Percentiles rank a stretch among this genome's conserved stretches.
phyloP scores from a whole-genome alignment of 1,284 basidiomycete species.

The Rugosomyces carneus region DNA sequence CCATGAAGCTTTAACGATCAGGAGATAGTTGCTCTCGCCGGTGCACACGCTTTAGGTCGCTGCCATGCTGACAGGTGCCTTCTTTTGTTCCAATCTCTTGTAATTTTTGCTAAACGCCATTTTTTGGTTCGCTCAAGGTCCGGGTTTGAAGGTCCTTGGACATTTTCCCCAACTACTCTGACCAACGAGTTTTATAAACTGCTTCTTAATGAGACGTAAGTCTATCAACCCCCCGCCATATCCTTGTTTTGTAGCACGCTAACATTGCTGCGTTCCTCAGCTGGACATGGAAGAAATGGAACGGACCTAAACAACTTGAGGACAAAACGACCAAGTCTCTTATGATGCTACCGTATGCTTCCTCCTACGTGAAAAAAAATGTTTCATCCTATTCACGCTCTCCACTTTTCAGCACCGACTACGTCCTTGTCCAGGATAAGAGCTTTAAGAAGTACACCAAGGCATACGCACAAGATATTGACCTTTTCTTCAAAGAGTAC shows the following conservation, averaged over 20 bases:
- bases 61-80: slow-evolving; percentile 74
- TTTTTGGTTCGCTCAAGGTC: slow-evolving; percentile 37
- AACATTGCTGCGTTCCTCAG: slow-evolving; percentile 23
- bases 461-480: slow-evolving; percentile 78
- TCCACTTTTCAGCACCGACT: slow-evolving; percentile 60
- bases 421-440: slow-evolving; percentile 81
- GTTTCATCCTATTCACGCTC: slow-evolving; percentile 6
- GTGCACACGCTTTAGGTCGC: slow-evolving; percentile 93
- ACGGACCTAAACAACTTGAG: slow-evolving; percentile 89
- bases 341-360: slow-evolving; percentile 90
- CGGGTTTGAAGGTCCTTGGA: slow-evolving; percentile 89
- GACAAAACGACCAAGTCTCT: slow-evolving; percentile 85
- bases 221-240: too few relatives aligned
- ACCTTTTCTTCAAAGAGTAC: slow-evolving; percentile 87
- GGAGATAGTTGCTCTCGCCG: slow-evolving; percentile 91
- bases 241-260: too few relatives aligned
- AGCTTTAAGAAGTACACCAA: slow-evolving; percentile 81
- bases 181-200: slow-evolving; percentile 91
- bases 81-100: too few relatives aligned
- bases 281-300: slow-evolving; percentile 85
- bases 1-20: slow-evolving; percentile 79
- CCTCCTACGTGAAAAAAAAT: neutral
- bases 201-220: slow-evolving; percentile 81
- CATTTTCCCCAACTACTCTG: slow-evolving; percentile 81
- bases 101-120: slow-evolving; percentile 5